These are phyloP conservation scores for Albugo laibachii DNA, from an alignment of 352 stramenopile genomes.

Conservation along the genomic window DNA sequence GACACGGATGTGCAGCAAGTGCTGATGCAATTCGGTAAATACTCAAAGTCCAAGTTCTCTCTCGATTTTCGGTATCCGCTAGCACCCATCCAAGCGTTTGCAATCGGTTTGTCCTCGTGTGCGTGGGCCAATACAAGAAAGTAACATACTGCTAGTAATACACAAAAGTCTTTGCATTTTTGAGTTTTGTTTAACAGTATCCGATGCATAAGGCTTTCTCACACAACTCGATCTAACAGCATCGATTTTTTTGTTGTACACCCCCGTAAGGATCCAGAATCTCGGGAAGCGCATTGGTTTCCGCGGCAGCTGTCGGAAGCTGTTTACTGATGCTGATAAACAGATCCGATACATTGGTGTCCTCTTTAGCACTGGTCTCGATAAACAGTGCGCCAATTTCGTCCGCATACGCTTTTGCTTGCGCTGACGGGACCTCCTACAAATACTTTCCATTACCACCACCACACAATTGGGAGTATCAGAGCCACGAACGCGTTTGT, in stretches of 20 bases:
- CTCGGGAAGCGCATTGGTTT: constrained; percentile 69
- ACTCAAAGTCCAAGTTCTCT: constrained; percentile 69
- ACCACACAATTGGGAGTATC: background rate
- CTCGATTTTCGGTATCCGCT: constrained; percentile 77
- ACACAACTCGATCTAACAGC: constrained; percentile 32
- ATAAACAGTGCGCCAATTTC: constrained; percentile 87
- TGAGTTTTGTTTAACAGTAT: too few relatives aligned
- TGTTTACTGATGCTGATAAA: constrained; percentile 84
- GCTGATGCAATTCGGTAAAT: constrained; percentile 80
- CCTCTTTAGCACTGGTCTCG: constrained; percentile 87
- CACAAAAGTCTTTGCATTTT: too few relatives aligned
- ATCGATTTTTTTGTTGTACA: constrained; percentile 65
- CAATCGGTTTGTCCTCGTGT: constrained; percentile 66
- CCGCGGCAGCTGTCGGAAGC: constrained; percentile 37
- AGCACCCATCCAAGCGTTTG: constrained; percentile 70
- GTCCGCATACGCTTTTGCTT: constrained; percentile 80
- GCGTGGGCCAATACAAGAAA: constrained; percentile 17
- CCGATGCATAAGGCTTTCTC: background rate
- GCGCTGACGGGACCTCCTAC: constrained; percentile 68
- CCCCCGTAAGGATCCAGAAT: constrained; percentile 71
- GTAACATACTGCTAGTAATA: too few relatives aligned
- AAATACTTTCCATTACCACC: background rate
- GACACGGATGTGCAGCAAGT: constrained; percentile 19
- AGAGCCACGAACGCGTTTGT: constrained; percentile 35
- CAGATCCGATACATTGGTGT: constrained; percentile 85